Evolutionary conservation across 1,139 yeast species (phyloP).

Genomic region (Zhuliangozyma parablackwelliae): DNA sequence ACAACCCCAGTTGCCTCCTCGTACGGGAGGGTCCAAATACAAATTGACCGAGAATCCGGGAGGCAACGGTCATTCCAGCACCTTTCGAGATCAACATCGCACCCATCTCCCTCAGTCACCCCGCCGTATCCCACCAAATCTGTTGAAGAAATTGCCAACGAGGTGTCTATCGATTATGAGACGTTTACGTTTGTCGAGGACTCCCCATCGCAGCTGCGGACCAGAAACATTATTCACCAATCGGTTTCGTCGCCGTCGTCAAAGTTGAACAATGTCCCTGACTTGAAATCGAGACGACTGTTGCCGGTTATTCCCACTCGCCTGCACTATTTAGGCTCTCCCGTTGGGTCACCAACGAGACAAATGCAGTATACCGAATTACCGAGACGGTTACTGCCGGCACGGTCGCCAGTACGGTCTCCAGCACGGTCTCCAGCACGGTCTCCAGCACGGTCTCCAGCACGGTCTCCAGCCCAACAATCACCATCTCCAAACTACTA

Average conservation of each 20-base stretch:
- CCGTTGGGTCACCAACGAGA: constrained; percentile 4
- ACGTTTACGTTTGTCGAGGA: constrained; percentile 2
- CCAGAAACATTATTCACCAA: constrained; percentile 7
- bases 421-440: background rate
- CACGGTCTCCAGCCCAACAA: background rate
- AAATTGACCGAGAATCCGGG: background rate
- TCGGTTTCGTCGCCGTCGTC: constrained; percentile 6
- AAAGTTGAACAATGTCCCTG: constrained; percentile 6
- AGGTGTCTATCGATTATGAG: constrained; percentile 1
- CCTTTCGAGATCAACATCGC: constrained; percentile 9
- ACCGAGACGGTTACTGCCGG: background rate
- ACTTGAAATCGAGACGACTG: constrained; percentile 4
- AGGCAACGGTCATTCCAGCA: constrained; percentile 10
- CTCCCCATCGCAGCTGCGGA: constrained; percentile 8
- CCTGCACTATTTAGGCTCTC: constrained; percentile 1
- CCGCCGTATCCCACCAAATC: constrained; percentile 9
- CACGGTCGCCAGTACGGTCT: background rate
- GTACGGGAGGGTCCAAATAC: background rate
- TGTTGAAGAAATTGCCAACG: constrained; percentile 7
- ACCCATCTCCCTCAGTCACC: constrained; percentile 1
- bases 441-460: constrained; percentile 1
- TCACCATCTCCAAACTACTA: constrained; percentile 1
- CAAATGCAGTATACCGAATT: too few relatives aligned
- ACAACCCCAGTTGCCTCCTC: background rate
- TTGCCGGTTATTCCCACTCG: background rate